phyloP scores from a whole-genome alignment of 2,329 filamentous ascomycete genomes.

The Talaromyces sp. region DNA sequence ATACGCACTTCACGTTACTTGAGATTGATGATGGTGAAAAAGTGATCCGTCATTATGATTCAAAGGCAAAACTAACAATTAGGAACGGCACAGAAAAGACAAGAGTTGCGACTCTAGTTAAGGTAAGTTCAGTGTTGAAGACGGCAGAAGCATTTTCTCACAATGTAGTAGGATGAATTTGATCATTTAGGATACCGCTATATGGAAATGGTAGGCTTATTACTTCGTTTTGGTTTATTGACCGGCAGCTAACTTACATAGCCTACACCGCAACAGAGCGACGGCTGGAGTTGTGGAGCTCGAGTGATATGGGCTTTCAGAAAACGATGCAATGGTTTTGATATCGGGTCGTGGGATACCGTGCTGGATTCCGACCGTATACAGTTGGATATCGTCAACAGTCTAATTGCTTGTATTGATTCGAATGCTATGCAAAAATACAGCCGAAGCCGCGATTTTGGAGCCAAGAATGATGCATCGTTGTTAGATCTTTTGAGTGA shows the following conservation, averaged over 20 bases:
- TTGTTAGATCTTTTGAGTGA: background rate
- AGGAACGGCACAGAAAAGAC: conserved; percentile 18
- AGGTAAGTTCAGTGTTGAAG: background rate
- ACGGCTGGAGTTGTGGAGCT: conserved; percentile 8
- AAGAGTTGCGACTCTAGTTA: background rate
- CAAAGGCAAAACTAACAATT: conserved; percentile 18
- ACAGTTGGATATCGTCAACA: conserved; percentile 22
- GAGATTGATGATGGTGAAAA: conserved; percentile 26
- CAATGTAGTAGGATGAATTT: conserved; percentile 25
- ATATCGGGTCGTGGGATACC: background rate
- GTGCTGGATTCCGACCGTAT: conserved; percentile 23
- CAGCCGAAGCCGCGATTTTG: background rate
- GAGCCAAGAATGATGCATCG: background rate
- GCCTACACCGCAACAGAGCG: conserved; percentile 23
- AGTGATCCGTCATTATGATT: conserved; percentile 29
- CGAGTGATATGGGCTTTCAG: background rate
- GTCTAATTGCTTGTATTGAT: conserved; percentile 21
- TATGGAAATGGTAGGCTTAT: conserved; percentile 23
- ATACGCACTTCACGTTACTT: conserved; percentile 26
- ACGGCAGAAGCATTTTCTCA: background rate
- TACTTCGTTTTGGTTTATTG: conserved; percentile 3
- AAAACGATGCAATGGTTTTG: background rate
- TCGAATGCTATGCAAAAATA: conserved; percentile 5
- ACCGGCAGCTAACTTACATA: conserved; percentile 13
- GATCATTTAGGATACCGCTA: conserved; percentile 25